Conservation (phyloP, 2,329 filamentous ascomycete genomes). For the Talaromyces sp. region DNA sequence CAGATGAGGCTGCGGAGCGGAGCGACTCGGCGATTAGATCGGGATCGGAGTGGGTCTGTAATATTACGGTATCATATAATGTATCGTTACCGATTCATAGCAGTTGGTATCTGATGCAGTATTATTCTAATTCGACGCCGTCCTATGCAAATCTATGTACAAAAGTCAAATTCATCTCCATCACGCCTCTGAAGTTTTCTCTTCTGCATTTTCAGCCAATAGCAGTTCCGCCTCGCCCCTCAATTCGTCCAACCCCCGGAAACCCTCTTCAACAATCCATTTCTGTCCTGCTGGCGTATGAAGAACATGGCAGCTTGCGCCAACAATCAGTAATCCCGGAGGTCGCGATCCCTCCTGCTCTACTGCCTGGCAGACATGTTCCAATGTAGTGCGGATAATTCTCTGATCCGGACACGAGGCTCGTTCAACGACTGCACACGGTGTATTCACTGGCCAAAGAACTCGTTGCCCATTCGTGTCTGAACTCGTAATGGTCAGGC, state of each 20-base stretch:
- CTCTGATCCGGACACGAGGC: conserved; percentile 92
- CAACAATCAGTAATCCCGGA: conserved; percentile 82
- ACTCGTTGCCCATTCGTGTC: not conserved
- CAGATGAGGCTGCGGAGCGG: not conserved
- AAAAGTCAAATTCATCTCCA: not conserved
- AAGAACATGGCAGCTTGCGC: conserved; percentile 75
- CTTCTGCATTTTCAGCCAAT: not conserved
- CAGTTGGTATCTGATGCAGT: not conserved
- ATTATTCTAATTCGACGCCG: not conserved
- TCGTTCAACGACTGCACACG: conserved; percentile 87
- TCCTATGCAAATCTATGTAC: not conserved
- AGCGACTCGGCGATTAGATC: not conserved
- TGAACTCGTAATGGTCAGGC: conserved; percentile 48
- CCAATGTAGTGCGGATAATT: conserved; percentile 81
- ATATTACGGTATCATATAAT: not conserved
- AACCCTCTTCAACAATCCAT: conserved; percentile 87
- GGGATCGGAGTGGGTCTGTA: not conserved
- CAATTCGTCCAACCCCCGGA: conserved; percentile 62
- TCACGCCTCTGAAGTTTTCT: not conserved
- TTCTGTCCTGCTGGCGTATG: conserved; percentile 55
- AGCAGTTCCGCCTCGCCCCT: conserved; percentile 21
- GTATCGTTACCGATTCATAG: not conserved
- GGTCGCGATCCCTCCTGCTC: conserved; percentile 85
- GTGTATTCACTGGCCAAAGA: conserved; percentile 68
- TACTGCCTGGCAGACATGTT: conserved; percentile 73